Evolutionary conservation across 2,329 filamentous ascomycete species (phyloP), one percentile per base, ranked within the genome.

Genomic region (Calonectria multiphialidica): DNA sequence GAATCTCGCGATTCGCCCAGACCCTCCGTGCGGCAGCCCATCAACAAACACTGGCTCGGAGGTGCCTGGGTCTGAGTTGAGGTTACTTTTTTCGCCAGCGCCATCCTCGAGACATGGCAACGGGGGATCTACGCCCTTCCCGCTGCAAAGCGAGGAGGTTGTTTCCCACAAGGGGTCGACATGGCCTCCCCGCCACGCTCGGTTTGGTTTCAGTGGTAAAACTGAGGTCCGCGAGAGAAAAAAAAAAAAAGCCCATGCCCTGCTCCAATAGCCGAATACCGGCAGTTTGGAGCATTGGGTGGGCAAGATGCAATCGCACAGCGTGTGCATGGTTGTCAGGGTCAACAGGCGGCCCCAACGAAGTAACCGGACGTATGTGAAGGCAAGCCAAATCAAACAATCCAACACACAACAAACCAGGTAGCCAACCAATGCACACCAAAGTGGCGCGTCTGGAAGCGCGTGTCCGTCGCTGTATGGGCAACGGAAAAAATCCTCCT

Each of bases 401-500:
- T 45, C 45, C 64, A 64, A 37, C 35, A 21, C 63, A 40, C 53
- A 40, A 59, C 53, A 45, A 37, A 47, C 35, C 28, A 37, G 21
- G 42, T 23, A 44, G 40, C 55, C 64, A 63, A 55, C 64, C 69
- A 67, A 64, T 25, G 30, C 45, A 55, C 47, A 50, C 44, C 53
- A 40, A 63, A 44, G 65, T 75, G 72, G 75, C 75, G 65, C 74
- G 75, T 73, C 67, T 74, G 63, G 66, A 59, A 72, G 76, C 67
- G 77, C 75, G 65, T 77, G 70, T 76, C 67, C 73, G 62, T 71
- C 69, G 35, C 65, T 76, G 76, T 76, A 67, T 72, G 74, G 66
- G 65, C 68, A 61, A 63, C 18, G 30, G 66, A 68, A 68, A 65
- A 67, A 57, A 70, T 65, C 21, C 66, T 71, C 44, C 71, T 66